Evolutionary conservation across 495 filamentous ascomycete species (phyloP), one percentile per base, ranked within the genome.

Genomic region (Thermochaetoides thermophila): DNA sequence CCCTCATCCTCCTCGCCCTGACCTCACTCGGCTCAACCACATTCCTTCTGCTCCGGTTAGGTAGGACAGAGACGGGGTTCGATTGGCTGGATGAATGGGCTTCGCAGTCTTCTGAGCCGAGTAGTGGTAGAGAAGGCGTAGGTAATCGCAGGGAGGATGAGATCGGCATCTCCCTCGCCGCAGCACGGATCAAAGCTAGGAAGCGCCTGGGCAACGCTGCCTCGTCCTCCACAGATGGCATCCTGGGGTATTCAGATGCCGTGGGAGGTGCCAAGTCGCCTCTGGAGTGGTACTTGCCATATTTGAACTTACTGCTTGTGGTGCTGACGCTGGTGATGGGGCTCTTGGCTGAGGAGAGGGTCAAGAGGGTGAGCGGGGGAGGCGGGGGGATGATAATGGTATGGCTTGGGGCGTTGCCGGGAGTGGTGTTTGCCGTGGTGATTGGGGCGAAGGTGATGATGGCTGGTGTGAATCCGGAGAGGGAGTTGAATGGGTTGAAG

Each of bases 391-490:
- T 29, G 6, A 24, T 13, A 18, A 23, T 27, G 21, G 32, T 50
- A 2, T 39, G 47, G 20, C 41, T 57, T 23, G 60, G 52, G 16
- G 45, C 46, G 22, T 32, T 69, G 21, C 66, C 63, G 3, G 56
- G 43, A 9, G 43, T 62, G 7, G 54, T 70, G 5, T 68, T 66
- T 32, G 63, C 30, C 3, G 52, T 71, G 17, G 57, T 60, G 12
- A 27, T 75, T 11, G 37, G 58, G 14, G 65, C 60, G 1, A 67
- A 73, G 49, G 47, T 58, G 32, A 43, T 66, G 19, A 69, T 76
- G 61, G 63, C 52, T 3, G 56, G 66, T 27, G 63, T 76, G 12
- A 66, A 76, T 45, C 61, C 71, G 9, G 63, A 60, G 43, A 39
- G 35, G 33, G 71, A 74, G 43, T 49, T 78, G 38, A 48, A 56